Evolutionary conservation across 352 stramenopile species (phyloP), one percentile per base, ranked within the genome.

Genomic region (Globisporangium abappressorium): DNA sequence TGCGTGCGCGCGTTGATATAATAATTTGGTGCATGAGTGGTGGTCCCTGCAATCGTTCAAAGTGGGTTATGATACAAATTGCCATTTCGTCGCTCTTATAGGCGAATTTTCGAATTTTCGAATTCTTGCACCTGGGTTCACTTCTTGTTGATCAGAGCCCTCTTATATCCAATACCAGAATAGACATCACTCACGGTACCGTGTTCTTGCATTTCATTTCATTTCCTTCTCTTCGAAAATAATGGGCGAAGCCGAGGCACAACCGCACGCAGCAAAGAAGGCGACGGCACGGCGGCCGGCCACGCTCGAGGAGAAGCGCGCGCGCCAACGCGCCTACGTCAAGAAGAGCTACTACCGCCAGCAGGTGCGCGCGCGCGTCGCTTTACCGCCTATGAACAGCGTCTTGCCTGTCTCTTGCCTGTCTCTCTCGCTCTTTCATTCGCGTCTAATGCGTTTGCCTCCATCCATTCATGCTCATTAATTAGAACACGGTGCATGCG

Each of bases 311-410:
- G 71, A 82, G 56, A 79, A 77, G 36, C 77, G 82, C 38, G 80
- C 73, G 55, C 77, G 79, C 9, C 81, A 91, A 67, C 79, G 80
- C 18, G 70, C 78, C 60, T 75, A 89, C 62, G 82, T 89, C 43
- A 80, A 75, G 59, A 74, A 77, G 55, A 81, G 70, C 58, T 84
- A 85, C 70, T 70, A 82, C 55, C 69, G 76, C 2, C 71, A 80
- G 51, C 72, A 77, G 68, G 78, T 80, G 22, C 20, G 54, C 41
- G 22, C 22, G 22, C 34, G 33, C 28, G 22, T 63, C n/a, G 38
- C 41, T 47, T 47, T 47, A 5, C 41, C 15, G 24, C 12, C 9
- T 6, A 5, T 59, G 11, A 33, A 33, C 30, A 33, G 26, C 9
- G 18, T 7, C 57, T 12, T 46, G 9, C 51, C n/a, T 57, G 4